Evolutionary conservation across 2,329 filamentous ascomycete species (phyloP), one percentile per base, ranked within the genome.

Genomic region (Rugonectria rugulosa): DNA sequence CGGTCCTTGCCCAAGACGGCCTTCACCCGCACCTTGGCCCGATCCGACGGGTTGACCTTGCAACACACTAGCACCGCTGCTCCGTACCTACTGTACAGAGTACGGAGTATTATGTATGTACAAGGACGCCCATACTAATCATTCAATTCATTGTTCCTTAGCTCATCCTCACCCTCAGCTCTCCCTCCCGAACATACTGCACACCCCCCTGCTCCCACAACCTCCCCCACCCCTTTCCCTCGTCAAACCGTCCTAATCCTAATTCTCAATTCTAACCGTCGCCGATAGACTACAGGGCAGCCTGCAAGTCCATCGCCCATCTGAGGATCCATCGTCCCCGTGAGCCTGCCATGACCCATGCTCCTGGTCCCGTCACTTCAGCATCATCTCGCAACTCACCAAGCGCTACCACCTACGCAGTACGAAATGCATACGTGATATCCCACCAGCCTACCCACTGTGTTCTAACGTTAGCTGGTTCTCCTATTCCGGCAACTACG

Each of bases 21-120:
- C 49, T 49, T 52, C 59, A 59, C 54, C 60, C 47, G 53, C 55
- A 53, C 38, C 47, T 60, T 60, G 62, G 62, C 62, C 56, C 63
- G 63, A 65, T 65, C 58, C 53, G 45, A 51, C 42, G 40, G 55
- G 34, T 40, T 37, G 36, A 32, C 59, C 44, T 50, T 42, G 58
- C 23, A 48, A 24, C 40, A 32, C 21, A 14, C 34, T 20, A n/a
- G n/a, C n/a, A n/a, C n/a, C n/a, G n/a, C n/a, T n/a, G n/a, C n/a
- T n/a, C n/a, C n/a, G n/a, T n/a, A n/a, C n/a, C n/a, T n/a, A n/a
- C n/a, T n/a, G n/a, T n/a, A n/a, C n/a, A n/a, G n/a, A n/a, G n/a
- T n/a, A n/a, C n/a, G n/a, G n/a, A n/a, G n/a, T n/a, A n/a, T n/a
- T n/a, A n/a, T n/a, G n/a, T n/a, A n/a, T n/a, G n/a, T n/a, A n/a